A percentile compares a stretch with the other conserved stretches of the same genome.
These are phyloP conservation scores for Platismatia glauca DNA, from an alignment of 495 filamentous ascomycete genomes.

Conservation along the genomic window DNA sequence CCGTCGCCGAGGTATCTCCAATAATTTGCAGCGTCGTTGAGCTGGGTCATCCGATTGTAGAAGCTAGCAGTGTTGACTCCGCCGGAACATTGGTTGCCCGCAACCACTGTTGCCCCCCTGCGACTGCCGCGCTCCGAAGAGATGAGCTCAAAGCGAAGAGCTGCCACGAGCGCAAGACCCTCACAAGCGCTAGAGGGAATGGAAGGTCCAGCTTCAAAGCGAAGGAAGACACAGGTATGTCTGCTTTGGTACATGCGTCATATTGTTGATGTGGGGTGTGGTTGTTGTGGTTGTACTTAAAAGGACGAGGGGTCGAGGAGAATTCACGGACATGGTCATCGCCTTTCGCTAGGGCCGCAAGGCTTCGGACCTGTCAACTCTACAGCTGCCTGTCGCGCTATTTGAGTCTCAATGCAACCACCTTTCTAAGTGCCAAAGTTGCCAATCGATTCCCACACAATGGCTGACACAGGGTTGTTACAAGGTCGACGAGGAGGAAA, in stretches of 20 bases:
- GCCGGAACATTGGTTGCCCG: slow-evolving; percentile 6
- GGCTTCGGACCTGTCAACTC: slow-evolving; percentile 18
- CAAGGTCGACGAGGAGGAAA: slow-evolving; percentile 37
- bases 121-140: slow-evolving; percentile 15
- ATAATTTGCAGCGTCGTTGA: neutral
- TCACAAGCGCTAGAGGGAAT: slow-evolving; percentile 32
- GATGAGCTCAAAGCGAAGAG: slow-evolving; percentile 67
- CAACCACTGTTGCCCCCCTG: slow-evolving; percentile 3
- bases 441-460: slow-evolving; percentile 10
- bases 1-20: neutral
- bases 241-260: neutral
- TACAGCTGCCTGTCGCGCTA: slow-evolving; percentile 17
- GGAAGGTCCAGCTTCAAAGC: slow-evolving; percentile 48
- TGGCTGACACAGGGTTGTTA: slow-evolving; percentile 8
- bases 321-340: slow-evolving; percentile 17
- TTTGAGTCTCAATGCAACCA: slow-evolving; percentile 10
- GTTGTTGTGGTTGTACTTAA: slow-evolving; percentile 17
- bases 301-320: slow-evolving; percentile 15
- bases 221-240: slow-evolving; percentile 51
- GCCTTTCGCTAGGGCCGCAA: slow-evolving; percentile 26
- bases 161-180: slow-evolving; percentile 31
- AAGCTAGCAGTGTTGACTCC: neutral
- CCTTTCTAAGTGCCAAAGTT: neutral
- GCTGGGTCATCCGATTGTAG: neutral
- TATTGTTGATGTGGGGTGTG: slow-evolving; percentile 5